These are phyloP conservation scores for Punica granatum DNA, from an alignment of 345 rosid genomes.

Conservation along the genomic window DNA sequence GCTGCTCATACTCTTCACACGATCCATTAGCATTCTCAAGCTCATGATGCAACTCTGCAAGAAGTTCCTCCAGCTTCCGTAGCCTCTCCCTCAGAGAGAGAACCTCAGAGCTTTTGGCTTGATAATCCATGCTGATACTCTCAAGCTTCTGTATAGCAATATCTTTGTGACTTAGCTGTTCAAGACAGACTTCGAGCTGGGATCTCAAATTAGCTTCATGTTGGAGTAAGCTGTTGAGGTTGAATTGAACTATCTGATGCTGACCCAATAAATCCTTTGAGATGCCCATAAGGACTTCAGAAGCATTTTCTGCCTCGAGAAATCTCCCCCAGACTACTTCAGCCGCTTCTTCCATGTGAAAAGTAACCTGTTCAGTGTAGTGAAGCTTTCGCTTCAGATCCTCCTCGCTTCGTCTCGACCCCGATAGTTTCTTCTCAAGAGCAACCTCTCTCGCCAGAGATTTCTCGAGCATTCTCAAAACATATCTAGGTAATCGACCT, in stretches of 20 bases:
- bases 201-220: constrained; percentile 54
- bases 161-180: constrained; percentile 44
- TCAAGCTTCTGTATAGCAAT: constrained; percentile 39
- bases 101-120: constrained; percentile 40
- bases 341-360: constrained; percentile 95
- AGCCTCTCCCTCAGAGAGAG: constrained; percentile 39
- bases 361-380: constrained; percentile 63
- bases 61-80: constrained; percentile 51
- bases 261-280: constrained; percentile 67
- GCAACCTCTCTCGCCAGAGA: constrained; percentile 69
- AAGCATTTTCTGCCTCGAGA: constrained; percentile 84
- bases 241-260: constrained; percentile 62
- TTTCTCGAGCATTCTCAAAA: constrained; percentile 69
- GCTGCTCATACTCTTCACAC: constrained; percentile 55
- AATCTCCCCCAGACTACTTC: constrained; percentile 91
- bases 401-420: constrained; percentile 57
- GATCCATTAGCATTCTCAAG: constrained; percentile 39
- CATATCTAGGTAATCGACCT: constrained; percentile 49
- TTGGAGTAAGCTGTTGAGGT: constrained; percentile 46
- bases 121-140: constrained; percentile 28
- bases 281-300: constrained; percentile 77
- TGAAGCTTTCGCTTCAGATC: constrained; percentile 74
- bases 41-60: constrained; percentile 37
- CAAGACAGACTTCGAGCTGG: constrained; percentile 37
- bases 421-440: constrained; percentile 60